Percentiles rank a stretch among this genome's conserved stretches.
These are phyloP conservation scores for Suillus lakei DNA, from an alignment of 768 basidiomycete species.

Conservation along the genomic window DNA sequence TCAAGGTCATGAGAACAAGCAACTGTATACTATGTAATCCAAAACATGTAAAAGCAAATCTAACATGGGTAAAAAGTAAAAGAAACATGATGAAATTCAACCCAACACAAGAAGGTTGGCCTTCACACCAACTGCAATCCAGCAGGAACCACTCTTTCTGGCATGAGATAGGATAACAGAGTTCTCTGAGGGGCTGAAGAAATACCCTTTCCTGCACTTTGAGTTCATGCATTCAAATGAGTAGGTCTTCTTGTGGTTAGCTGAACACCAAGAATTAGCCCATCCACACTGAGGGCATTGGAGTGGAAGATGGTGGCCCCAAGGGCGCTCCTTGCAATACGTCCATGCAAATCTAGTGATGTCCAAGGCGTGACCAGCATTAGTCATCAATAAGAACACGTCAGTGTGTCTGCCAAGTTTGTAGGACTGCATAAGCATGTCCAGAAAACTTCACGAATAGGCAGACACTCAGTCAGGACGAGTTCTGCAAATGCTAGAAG, in stretches of 20 bases:
- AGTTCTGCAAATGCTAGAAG: neutral
- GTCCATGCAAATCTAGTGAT: slow-evolving; percentile 1
- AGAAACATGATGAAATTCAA: too few relatives aligned
- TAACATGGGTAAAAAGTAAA: neutral
- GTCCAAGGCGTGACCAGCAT: neutral
- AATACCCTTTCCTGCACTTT: neutral
- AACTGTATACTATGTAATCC: too few relatives aligned
- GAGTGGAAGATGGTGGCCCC: slow-evolving; percentile 2
- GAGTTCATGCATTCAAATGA: neutral
- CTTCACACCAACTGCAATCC: neutral
- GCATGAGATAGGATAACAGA: neutral
- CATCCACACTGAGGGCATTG: slow-evolving; percentile 8
- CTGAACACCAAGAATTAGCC: neutral
- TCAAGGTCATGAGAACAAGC: too few relatives aligned
- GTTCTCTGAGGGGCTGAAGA: neutral
- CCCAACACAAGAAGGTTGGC: too few relatives aligned
- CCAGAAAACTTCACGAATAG: neutral
- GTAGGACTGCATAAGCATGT: neutral
- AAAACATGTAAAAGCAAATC: too few relatives aligned
- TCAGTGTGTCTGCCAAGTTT: neutral
- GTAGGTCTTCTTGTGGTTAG: neutral
- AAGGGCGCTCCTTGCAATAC: neutral
- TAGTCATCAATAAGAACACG: neutral
- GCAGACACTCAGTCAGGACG: neutral
- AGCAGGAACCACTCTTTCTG: neutral